A percentile compares a stretch with the other conserved stretches of the same genome.
Evolutionary conservation across 2,329 filamentous ascomycete genomes (phyloP).

Genomic region (Aspergillus niger): DNA sequence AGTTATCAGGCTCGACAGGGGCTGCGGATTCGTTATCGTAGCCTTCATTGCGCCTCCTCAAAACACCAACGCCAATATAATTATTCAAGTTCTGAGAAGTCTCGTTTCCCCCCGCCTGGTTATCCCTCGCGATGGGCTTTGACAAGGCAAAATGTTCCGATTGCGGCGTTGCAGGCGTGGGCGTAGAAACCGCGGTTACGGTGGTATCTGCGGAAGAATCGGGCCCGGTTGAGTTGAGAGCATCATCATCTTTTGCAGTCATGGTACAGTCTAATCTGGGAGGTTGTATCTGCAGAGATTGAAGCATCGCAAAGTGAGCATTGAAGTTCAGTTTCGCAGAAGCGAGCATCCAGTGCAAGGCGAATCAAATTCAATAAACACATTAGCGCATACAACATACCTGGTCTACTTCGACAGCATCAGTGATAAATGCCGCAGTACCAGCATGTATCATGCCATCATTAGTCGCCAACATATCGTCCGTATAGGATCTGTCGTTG

Average conservation of each 20-base stretch:
- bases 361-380: not conserved
- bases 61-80: conserved; percentile 37
- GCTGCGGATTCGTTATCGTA: not conserved
- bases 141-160: not conserved
- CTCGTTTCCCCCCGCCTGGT: conserved; percentile 10
- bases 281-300: not conserved
- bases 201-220: not conserved
- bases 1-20: conserved; percentile 7
- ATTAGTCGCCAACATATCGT: not conserved
- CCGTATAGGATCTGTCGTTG: not conserved
- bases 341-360: not conserved
- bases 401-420: not conserved
- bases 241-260: not conserved
- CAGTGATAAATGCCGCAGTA: not conserved
- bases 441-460: not conserved
- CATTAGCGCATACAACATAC: not conserved
- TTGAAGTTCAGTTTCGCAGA: not conserved
- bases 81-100: conserved; percentile 18
- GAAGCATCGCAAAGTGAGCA: not conserved
- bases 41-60: conserved; percentile 21
- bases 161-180: not conserved
- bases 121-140: not conserved
- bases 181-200: not conserved
- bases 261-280: not conserved
- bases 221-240: not conserved